A percentile compares a stretch with the other conserved stretches of the same genome.
Evolutionary conservation across 352 stramenopile genomes (phyloP).

Genomic region (Globisporangium yorkense): DNA sequence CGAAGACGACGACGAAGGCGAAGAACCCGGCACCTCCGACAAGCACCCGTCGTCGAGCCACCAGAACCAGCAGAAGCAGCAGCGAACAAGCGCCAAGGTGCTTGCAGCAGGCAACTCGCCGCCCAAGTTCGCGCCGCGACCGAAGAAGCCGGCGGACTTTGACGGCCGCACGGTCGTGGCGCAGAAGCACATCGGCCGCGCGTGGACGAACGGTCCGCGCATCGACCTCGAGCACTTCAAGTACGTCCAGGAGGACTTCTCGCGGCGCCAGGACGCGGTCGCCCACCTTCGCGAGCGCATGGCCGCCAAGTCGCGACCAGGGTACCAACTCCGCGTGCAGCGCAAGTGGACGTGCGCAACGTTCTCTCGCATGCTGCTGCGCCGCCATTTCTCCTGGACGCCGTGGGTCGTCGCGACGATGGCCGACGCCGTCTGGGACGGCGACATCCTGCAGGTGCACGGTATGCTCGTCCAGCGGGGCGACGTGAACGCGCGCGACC

Average conservation of each 20-base stretch:
- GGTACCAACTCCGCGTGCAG: conserved; percentile 53
- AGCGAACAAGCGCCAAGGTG: conserved; percentile 19
- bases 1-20: conserved; percentile 18
- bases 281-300: conserved; percentile 52
- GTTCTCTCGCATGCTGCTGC: conserved; percentile 36
- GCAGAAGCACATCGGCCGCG: conserved; percentile 56
- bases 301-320: conserved; percentile 46
- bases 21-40: conserved; percentile 6
- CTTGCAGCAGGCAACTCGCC: conserved; percentile 13
- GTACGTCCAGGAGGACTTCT: conserved; percentile 66
- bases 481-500: conserved; percentile 53
- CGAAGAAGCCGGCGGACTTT: conserved; percentile 16
- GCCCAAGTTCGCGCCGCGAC: conserved; percentile 14
- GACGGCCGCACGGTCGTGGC: conserved; percentile 29
- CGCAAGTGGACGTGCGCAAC: conserved; percentile 47
- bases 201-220: conserved; percentile 53
- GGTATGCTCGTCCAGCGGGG: conserved; percentile 40
- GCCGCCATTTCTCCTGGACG: conserved; percentile 61
- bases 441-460: conserved; percentile 70
- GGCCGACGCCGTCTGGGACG: conserved; percentile 66
- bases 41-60: neutral
- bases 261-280: conserved; percentile 48
- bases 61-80: neutral
- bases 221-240: conserved; percentile 67
- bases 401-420: conserved; percentile 55